These are phyloP conservation scores for Thinopyrum elongatum DNA, from an alignment of 176 grass and related monocot species.

Conservation along the genomic window DNA sequence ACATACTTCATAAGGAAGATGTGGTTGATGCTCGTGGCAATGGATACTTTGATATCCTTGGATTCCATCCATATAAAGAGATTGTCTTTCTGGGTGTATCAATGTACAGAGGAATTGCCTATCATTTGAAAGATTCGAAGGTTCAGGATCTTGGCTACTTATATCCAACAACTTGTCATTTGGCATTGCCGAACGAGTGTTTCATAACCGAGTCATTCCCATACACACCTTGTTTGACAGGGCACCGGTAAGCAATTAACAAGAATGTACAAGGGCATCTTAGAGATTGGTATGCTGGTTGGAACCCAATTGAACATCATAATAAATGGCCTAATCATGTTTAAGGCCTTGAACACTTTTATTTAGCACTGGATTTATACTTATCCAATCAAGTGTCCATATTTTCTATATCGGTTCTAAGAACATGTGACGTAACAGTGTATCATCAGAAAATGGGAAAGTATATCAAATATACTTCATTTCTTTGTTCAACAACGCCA, in stretches of 20 bases:
- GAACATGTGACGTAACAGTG: no score
- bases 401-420: no score
- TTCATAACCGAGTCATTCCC: neutral
- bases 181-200: neutral
- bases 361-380: no score
- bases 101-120: neutral
- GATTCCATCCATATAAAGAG: neutral
- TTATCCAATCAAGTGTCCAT: no score
- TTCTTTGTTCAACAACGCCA: no score
- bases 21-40: rapidly evolving
- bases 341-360: no score
- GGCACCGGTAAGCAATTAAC: neutral
- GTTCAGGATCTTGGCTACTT: neutral
- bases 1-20: neutral
- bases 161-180: neutral
- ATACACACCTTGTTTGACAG: neutral
- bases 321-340: neutral
- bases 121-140: neutral
- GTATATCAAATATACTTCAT: no score
- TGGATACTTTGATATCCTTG: neutral
- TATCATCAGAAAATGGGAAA: no score
- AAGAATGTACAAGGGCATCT: neutral
- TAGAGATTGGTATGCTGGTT: neutral
- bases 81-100: neutral
- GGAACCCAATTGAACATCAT: neutral